These are phyloP conservation scores for Mucor circinelloides DNA, from an alignment of 371 early-diverging fungal genomes.

Conservation along the genomic window DNA sequence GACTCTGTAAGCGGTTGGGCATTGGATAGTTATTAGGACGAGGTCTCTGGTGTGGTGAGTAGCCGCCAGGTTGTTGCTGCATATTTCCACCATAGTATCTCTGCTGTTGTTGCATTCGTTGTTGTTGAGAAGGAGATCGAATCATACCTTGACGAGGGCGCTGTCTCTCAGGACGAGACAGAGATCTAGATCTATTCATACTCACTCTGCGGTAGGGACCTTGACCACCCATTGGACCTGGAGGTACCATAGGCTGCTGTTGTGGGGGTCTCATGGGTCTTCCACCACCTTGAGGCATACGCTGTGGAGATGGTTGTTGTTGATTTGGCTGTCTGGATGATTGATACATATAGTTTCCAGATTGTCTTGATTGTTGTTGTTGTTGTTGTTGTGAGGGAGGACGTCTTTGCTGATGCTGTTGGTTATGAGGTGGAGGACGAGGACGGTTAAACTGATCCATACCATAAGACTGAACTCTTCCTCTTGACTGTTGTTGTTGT, in stretches of 20 bases:
- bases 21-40: constrained; percentile 37
- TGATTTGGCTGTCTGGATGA: constrained; percentile 4
- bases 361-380: background rate
- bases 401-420: background rate
- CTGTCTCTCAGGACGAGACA: constrained; percentile 51
- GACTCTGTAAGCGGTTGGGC: constrained; percentile 48
- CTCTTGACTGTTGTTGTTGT: background rate
- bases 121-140: constrained; percentile 46
- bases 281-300: constrained; percentile 1
- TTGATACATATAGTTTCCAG: constrained; percentile 1
- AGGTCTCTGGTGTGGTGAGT: background rate
- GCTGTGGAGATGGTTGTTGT: background rate
- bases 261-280: constrained; percentile 15
- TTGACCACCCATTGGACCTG: constrained; percentile 5
- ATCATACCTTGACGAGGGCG: constrained; percentile 49
- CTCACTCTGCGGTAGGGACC: constrained; percentile 29
- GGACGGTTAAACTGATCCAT: constrained; percentile 20
- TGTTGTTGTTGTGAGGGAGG: constrained; percentile 7
- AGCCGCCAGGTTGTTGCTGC: background rate
- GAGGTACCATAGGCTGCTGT: constrained; percentile 9
- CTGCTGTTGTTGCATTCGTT: constrained; percentile 15
- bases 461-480: constrained; percentile 13
- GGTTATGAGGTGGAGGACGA: constrained; percentile 20
- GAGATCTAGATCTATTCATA: constrained; percentile 39
- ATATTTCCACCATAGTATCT: background rate